Evolutionary conservation across 805 yeast genomes (phyloP).

Genomic region (Ogataea thermomethanolica): DNA sequence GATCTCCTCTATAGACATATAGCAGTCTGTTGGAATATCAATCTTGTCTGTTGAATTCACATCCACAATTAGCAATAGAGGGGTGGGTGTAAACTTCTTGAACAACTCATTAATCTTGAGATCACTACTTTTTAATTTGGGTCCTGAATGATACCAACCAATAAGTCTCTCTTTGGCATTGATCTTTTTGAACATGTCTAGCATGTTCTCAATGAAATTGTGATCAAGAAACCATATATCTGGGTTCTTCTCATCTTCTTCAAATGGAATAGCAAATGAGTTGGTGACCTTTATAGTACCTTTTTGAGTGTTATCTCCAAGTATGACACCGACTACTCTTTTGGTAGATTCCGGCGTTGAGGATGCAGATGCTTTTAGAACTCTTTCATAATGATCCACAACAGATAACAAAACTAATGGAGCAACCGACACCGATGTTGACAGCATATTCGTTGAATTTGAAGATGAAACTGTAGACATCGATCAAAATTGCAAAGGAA

Average conservation of each 20-base stretch:
- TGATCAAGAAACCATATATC: constrained; percentile 97
- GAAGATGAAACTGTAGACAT: constrained; percentile 16
- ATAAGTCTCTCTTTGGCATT: constrained; percentile 93
- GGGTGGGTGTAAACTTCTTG: constrained; percentile 76
- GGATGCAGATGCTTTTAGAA: constrained; percentile 46
- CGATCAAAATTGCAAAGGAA: background rate
- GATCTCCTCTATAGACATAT: constrained; percentile 89
- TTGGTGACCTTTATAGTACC: constrained; percentile 68
- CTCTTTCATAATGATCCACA: constrained; percentile 92
- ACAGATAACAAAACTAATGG: constrained; percentile 92
- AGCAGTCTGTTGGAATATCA: constrained; percentile 95
- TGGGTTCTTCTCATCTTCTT: constrained; percentile 89
- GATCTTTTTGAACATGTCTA: constrained; percentile 95
- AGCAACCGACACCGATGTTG: constrained; percentile 70
- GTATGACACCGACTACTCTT: constrained; percentile 89
- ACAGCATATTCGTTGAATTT: constrained; percentile 29
- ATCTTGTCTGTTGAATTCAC: constrained; percentile 74
- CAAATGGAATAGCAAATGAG: constrained; percentile 96
- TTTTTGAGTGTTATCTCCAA: constrained; percentile 66
- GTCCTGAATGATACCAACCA: constrained; percentile 99
- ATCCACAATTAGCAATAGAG: constrained; percentile 85
- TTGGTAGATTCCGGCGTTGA: constrained; percentile 30
- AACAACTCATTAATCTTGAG: constrained; percentile 87
- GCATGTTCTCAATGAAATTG: constrained; percentile 93
- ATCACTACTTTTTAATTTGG: constrained; percentile 84